Conservation (phyloP, 164 flowering plant species). For the Cinnamomum micranthum region DNA sequence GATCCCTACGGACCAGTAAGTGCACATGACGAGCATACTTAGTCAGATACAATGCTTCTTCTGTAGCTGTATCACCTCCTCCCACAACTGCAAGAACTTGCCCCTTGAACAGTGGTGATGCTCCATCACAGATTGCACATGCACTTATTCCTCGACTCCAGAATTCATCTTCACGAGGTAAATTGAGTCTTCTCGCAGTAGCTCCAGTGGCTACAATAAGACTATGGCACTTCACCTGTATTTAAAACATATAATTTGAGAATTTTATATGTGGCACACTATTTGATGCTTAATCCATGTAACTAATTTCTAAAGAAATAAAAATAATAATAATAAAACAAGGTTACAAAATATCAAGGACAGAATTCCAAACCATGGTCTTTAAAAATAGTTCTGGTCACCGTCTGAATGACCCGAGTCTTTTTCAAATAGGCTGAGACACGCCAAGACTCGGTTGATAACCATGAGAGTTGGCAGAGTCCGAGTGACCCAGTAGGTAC, state of each 20-base stretch:
- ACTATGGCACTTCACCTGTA: slow-evolving; percentile 85
- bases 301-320: neutral
- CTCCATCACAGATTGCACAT: slow-evolving; percentile 99
- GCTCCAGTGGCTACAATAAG: slow-evolving; percentile 92
- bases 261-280: neutral
- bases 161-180: slow-evolving; percentile 94
- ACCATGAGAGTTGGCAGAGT: too few relatives aligned
- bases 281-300: neutral
- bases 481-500: too few relatives aligned
- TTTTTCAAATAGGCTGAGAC: too few relatives aligned
- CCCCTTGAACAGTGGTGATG: slow-evolving; percentile 89
- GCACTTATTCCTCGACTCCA: slow-evolving; percentile 99
- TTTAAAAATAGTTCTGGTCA: too few relatives aligned
- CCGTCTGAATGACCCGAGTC: too few relatives aligned
- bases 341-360: neutral
- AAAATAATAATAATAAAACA: too few relatives aligned
- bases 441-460: too few relatives aligned
- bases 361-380: neutral
- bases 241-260: neutral
- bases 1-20: slow-evolving; percentile 80
- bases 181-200: slow-evolving; percentile 69
- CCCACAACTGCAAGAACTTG: slow-evolving; percentile 97
- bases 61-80: slow-evolving; percentile 99
- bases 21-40: slow-evolving; percentile 97
- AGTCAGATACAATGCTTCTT: slow-evolving; percentile 92